These are phyloP conservation scores for Leccinum pachyderme DNA, from an alignment of 1,284 basidiomycete species.

Conservation along the genomic window DNA sequence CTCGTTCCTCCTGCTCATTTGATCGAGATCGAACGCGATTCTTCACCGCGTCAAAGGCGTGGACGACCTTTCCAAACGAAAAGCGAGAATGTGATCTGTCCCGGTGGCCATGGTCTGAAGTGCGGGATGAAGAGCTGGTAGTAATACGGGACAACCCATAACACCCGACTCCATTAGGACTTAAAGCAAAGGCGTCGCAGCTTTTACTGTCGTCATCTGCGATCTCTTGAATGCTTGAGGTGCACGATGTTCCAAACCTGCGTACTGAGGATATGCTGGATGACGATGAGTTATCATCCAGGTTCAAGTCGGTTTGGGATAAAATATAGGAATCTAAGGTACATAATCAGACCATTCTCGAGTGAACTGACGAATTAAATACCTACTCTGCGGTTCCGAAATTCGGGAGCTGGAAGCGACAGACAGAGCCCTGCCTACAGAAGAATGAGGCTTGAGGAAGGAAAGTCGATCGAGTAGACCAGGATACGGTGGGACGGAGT, in stretches of 20 bases:
- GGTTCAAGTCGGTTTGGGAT: neutral
- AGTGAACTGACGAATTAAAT: neutral
- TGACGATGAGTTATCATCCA: constrained; percentile 19
- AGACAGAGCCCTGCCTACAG: constrained; percentile 9
- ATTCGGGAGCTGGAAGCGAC: constrained; percentile 12
- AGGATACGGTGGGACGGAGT: constrained; percentile 21
- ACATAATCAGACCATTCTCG: neutral
- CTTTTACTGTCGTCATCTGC: constrained; percentile 29
- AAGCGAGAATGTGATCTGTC: constrained; percentile 39
- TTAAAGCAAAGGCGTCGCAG: neutral
- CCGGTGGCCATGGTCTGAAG: constrained; percentile 17
- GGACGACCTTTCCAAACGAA: constrained; percentile 37
- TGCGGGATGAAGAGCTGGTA: constrained; percentile 16
- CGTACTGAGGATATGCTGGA: constrained; percentile 21
- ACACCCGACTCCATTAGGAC: constrained; percentile 7
- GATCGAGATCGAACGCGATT: constrained; percentile 40
- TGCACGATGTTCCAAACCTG: constrained; percentile 29
- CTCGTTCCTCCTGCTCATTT: constrained; percentile 22
- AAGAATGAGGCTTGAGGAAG: neutral
- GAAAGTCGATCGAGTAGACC: neutral
- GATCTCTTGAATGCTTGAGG: constrained; percentile 39
- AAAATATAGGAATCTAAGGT: constrained; percentile 12
- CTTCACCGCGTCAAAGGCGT: constrained; percentile 40
- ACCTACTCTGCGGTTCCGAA: constrained; percentile 14
- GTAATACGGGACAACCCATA: constrained; percentile 19